phyloP scores from a whole-genome alignment of 805 yeast species.

The Candida quercuum region DNA sequence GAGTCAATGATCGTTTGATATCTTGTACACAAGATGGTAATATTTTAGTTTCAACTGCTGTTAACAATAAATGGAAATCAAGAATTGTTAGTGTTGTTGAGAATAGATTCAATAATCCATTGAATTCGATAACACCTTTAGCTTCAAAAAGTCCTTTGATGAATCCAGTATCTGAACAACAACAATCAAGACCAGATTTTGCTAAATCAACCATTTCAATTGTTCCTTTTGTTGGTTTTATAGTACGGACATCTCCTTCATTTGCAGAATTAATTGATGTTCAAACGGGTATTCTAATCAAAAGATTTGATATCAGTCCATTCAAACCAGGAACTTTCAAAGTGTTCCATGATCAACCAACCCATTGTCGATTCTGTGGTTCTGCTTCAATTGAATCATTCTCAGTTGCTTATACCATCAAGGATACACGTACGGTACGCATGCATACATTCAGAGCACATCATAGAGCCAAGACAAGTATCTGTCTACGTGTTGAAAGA shows the following conservation, averaged over 20 bases:
- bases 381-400: slow-evolving; percentile 74
- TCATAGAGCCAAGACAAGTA: slow-evolving; percentile 70
- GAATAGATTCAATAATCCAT: slow-evolving; percentile 26
- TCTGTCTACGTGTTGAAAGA: slow-evolving; percentile 86
- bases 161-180: neutral
- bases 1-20: slow-evolving; percentile 69
- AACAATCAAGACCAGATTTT: slow-evolving; percentile 12
- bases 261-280: slow-evolving; percentile 69
- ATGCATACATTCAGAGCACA: slow-evolving; percentile 71
- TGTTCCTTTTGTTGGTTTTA: slow-evolving; percentile 71
- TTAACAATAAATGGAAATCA: slow-evolving; percentile 60
- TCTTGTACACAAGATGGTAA: slow-evolving; percentile 45
- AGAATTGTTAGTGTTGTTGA: slow-evolving; percentile 44
- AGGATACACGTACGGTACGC: slow-evolving; percentile 49
- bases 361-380: slow-evolving; percentile 89
- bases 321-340: slow-evolving; percentile 50
- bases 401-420: slow-evolving; percentile 66
- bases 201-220: slow-evolving; percentile 37
- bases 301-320: slow-evolving; percentile 54
- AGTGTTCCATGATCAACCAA: slow-evolving; percentile 79
- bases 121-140: neutral
- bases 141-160: too few relatives aligned
- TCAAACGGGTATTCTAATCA: slow-evolving; percentile 69
- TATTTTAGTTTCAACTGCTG: slow-evolving; percentile 53
- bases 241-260: slow-evolving; percentile 50